phyloP scores from a whole-genome alignment of 2,329 filamentous ascomycete species.

The Ascochyta lentis region DNA sequence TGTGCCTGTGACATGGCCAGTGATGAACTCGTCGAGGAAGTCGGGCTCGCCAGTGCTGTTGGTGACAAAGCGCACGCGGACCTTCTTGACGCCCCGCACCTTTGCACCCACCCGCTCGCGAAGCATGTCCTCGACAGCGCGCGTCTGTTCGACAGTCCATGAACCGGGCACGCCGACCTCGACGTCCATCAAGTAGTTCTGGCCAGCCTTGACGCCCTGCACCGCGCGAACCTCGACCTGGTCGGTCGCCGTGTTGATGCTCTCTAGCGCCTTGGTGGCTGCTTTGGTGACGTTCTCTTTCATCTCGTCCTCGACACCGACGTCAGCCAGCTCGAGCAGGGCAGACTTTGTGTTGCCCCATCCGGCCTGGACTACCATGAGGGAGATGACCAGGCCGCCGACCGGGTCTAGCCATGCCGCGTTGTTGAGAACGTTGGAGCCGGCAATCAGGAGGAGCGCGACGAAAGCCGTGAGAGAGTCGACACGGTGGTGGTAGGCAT shows the following conservation, averaged over 20 bases:
- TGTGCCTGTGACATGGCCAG: conserved; percentile 35
- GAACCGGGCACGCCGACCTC: conserved; percentile 79
- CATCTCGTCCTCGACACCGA: conserved; percentile 84
- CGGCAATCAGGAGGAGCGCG: conserved; percentile 85
- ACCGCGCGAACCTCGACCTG: conserved; percentile 77
- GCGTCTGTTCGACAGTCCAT: conserved; percentile 77
- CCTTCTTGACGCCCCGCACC: conserved; percentile 81
- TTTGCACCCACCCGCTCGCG: conserved; percentile 75
- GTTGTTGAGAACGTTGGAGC: conserved; percentile 83
- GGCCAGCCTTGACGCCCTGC: conserved; percentile 91
- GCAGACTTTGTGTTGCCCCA: conserved; percentile 83
- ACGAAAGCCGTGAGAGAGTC: conserved; percentile 96
- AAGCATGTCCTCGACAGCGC: conserved; percentile 74
- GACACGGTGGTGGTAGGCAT: conserved; percentile 94
- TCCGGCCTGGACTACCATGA: conserved; percentile 91
- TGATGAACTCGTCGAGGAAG: conserved; percentile 73
- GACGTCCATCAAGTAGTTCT: conserved; percentile 93
- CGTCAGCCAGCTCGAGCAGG: conserved; percentile 88
- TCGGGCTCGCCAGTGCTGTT: conserved; percentile 64
- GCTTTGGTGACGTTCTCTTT: conserved; percentile 74
- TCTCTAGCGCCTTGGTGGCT: conserved; percentile 48
- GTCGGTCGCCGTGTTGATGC: conserved; percentile 56
- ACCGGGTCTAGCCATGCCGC: conserved; percentile 94
- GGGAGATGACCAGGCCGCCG: conserved; percentile 87
- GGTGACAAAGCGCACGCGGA: conserved; percentile 83